Evolutionary conservation across 208 protist species (phyloP).

Genomic region (Sergeia podlipaevii): DNA sequence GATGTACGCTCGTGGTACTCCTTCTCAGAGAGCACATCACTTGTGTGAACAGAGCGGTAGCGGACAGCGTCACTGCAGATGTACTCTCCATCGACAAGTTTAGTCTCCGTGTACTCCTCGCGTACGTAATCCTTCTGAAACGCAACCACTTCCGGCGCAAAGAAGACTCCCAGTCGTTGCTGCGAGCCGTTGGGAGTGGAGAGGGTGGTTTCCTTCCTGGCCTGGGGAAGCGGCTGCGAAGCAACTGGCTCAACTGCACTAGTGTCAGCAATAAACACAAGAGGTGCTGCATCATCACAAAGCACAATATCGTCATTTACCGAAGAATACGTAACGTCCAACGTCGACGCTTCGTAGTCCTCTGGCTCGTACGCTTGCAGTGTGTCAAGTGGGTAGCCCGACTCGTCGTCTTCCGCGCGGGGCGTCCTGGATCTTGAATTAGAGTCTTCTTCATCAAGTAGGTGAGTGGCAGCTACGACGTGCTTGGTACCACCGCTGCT

Average conservation of each 20-base stretch:
- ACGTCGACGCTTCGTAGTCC: conserved; percentile 9
- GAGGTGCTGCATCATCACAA: conserved; percentile 67
- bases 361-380: no score
- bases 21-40: conserved; percentile 59
- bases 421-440: no score
- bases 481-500: not conserved
- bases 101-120: conserved; percentile 56
- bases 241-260: no score
- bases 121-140: conserved; percentile 68
- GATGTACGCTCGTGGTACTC: conserved; percentile 44
- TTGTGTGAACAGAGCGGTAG: conserved; percentile 45
- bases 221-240: no score
- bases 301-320: conserved; percentile 79
- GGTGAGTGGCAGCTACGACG: not conserved
- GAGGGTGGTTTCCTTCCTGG: conserved; percentile 3
- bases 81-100: conserved; percentile 61
- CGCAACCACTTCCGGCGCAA: conserved; percentile 47
- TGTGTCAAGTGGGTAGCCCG: not conserved
- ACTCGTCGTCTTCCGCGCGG: not conserved
- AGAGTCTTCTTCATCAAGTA: conserved; percentile 20
- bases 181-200: conserved; percentile 11
- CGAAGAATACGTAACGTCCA: conserved; percentile 38
- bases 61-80: conserved; percentile 48
- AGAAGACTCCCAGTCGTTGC: conserved; percentile 46
- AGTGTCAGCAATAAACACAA: conserved; percentile 65